A percentile compares a stretch with the other conserved stretches of the same genome.
Conservation (phyloP, 108 stramenopile genomes). For the Pseudonitzschia delicatissima region DNA sequence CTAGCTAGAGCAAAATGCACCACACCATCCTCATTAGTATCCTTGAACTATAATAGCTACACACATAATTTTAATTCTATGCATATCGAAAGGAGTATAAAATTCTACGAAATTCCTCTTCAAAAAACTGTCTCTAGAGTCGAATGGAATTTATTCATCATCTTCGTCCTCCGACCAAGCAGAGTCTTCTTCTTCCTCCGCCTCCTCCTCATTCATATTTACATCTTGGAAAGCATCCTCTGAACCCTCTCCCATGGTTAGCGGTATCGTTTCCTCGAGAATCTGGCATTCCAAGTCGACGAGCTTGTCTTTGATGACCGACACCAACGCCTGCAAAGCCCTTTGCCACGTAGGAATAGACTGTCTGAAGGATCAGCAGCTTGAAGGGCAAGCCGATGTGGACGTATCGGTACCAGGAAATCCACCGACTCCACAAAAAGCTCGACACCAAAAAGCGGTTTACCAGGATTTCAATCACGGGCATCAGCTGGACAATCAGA, state of each 20-base stretch:
- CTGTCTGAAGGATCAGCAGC: constrained; percentile 72
- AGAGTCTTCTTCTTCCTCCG: no score
- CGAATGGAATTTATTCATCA: no score
- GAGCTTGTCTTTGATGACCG: constrained; percentile 53
- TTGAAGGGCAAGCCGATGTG: constrained; percentile 84
- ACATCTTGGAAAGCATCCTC: no score
- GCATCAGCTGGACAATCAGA: constrained; percentile 45
- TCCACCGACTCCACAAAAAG: constrained; percentile 68
- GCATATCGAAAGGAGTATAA: no score
- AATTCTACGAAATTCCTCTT: no score
- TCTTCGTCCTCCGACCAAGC: no score
- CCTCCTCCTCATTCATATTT: no score
- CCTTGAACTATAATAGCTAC: no score
- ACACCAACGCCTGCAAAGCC: constrained; percentile 49
- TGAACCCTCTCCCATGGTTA: constrained; percentile 55
- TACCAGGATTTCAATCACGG: constrained; percentile 55
- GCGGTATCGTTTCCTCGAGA: constrained; percentile 63
- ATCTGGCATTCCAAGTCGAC: constrained; percentile 76
- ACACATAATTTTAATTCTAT: no score
- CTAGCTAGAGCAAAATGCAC: no score
- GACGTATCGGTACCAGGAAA: constrained; percentile 61
- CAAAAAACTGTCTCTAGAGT: no score
- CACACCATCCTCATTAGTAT: no score
- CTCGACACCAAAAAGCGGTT: constrained; percentile 53
- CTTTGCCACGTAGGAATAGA: constrained; percentile 48